Conservation (phyloP, 1,284 basidiomycete species). For the Cutaneotrichosporon spelunceum region DNA sequence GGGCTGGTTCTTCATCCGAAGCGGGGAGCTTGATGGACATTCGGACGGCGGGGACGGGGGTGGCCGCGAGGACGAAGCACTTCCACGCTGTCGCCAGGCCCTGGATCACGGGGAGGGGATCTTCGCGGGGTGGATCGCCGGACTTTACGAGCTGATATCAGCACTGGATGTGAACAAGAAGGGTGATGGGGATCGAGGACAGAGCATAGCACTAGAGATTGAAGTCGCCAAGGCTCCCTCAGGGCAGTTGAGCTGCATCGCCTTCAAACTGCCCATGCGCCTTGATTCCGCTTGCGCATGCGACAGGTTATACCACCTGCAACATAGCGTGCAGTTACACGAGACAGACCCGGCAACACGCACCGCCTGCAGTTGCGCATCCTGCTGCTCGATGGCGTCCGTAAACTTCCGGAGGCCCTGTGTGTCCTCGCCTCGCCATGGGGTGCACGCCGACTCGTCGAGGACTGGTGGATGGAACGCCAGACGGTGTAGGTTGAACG, state of each 20-base stretch:
- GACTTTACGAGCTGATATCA: slow-evolving; percentile 17
- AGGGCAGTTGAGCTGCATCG: too few relatives aligned
- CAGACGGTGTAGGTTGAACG: slow-evolving; percentile 14
- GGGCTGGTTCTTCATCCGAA: background rate
- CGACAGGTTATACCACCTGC: too few relatives aligned
- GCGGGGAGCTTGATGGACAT: slow-evolving; percentile 18
- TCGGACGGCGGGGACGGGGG: slow-evolving; percentile 59
- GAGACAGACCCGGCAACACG: slow-evolving; percentile 8
- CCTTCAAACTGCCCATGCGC: too few relatives aligned
- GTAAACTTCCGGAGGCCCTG: slow-evolving; percentile 31
- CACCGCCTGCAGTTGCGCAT: slow-evolving; percentile 21
- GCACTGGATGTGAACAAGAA: background rate
- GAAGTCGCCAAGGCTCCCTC: too few relatives aligned
- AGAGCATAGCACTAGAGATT: background rate
- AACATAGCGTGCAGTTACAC: background rate
- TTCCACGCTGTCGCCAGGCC: slow-evolving; percentile 61
- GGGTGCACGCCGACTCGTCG: slow-evolving; percentile 11
- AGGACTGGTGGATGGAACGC: slow-evolving; percentile 19
- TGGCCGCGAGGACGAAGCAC: slow-evolving; percentile 61
- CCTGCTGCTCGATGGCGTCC: slow-evolving; percentile 27
- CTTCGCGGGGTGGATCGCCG: slow-evolving; percentile 23
- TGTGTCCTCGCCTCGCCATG: slow-evolving; percentile 32
- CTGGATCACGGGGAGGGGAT: slow-evolving; percentile 34
- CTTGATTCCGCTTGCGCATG: too few relatives aligned
- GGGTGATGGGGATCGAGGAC: too few relatives aligned